Base-by-base conservation (phyloP, 208 protist genomes). In the Leptomonas seymouri region DNA sequence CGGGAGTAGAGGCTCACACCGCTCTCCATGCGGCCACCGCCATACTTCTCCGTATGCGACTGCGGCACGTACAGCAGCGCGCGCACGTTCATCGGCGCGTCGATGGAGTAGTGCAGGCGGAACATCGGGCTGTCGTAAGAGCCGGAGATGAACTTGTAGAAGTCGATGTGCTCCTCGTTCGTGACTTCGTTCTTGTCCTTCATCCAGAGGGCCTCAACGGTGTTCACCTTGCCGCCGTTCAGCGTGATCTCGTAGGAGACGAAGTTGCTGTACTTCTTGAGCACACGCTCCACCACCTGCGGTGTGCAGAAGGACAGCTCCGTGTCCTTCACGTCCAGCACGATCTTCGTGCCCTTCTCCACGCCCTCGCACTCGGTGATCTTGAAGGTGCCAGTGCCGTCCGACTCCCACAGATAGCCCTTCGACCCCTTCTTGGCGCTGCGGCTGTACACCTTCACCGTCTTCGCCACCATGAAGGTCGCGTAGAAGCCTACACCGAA, bases 401-500 rank as follows among this genome's bases (percentile, higher is more conserved):
- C 91, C 14, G 90, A 97, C 73, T 97, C 91, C 97, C 97, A 99
- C 30, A 95, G 57, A 75, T 98, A 98, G n/a, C 95, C 97, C 65
- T 96, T 93, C 62, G 78, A 78, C 23, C 77, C 93, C 55, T 94
- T 89, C 61, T 93, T 90, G 57, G 85, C 86, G 54, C 84, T 96
- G 50, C 93, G 82, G 15, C 93, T 93, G 85, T 96, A 98, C 11
- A 99, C 95, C 44, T 84, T 93, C 18, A 99, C 95, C 27, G 85
- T 80, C 56, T 98, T 93, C n/a, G 97, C 90, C 21, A 99, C 97
- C 96, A 99, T 99, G 78, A 99, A 99, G 57, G 83, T 87, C 1
- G 92, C 88, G 75, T 99, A 99, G 81, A 99, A 99, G 66, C 98
- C 98, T 42, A 99, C 98, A 77, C 98, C 98, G 78, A 99, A 99